Conservation (phyloP, 2,329 filamentous ascomycete species). For the Botryosphaeria dothidea region DNA sequence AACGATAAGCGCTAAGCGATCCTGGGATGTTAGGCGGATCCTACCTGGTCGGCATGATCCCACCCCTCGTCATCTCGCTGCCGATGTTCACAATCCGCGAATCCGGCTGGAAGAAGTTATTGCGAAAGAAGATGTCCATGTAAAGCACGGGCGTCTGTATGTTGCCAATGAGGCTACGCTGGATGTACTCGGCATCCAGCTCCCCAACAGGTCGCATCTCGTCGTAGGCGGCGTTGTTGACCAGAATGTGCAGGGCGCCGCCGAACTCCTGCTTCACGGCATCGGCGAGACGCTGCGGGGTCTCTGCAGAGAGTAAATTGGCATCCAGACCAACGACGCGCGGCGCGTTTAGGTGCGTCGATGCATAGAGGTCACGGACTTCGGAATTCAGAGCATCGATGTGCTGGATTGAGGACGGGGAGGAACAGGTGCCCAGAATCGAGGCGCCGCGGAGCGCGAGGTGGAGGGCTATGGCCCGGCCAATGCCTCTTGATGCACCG, state of each 20-base stretch:
- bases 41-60: too few relatives aligned
- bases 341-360: slow-evolving; percentile 2
- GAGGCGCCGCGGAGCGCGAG: too few relatives aligned
- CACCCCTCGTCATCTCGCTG: slow-evolving; percentile 21
- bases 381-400: too few relatives aligned
- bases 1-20: too few relatives aligned
- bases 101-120: slow-evolving; percentile 23
- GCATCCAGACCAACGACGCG: slow-evolving; percentile 27
- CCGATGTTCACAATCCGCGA: slow-evolving; percentile 29
- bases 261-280: slow-evolving; percentile 23
- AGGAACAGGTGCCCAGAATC: too few relatives aligned
- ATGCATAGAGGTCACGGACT: too few relatives aligned
- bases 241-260: slow-evolving; percentile 26
- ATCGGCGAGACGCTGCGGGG: slow-evolving; percentile 21
- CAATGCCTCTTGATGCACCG: too few relatives aligned
- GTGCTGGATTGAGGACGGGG: too few relatives aligned
- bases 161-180: slow-evolving; percentile 24
- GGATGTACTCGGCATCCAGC: slow-evolving; percentile 23
- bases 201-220: slow-evolving; percentile 21
- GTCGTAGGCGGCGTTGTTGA: slow-evolving; percentile 27
- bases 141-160: slow-evolving; percentile 27
- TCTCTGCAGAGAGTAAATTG: slow-evolving; percentile 26
- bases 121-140: slow-evolving; percentile 27
- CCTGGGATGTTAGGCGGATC: too few relatives aligned
- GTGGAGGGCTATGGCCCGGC: too few relatives aligned